Base-by-base conservation (phyloP, 2,329 filamentous ascomycete species). In the Daldinia eschscholtzii region DNA sequence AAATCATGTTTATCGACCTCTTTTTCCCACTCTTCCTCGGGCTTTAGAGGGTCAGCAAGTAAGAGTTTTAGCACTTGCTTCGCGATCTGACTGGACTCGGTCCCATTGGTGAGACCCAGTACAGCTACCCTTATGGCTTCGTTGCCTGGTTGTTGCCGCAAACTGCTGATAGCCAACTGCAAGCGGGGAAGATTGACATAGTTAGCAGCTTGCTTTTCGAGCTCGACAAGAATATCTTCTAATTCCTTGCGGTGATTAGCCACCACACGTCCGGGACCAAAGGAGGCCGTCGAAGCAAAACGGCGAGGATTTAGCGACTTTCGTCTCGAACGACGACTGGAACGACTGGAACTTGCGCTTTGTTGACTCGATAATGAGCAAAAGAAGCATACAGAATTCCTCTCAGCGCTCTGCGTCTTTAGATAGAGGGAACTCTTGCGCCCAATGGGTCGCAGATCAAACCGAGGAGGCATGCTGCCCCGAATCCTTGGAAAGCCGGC, bases 141-240 rank as follows among this genome's bases (percentile, higher is more conserved):
- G 39, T 83, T 76, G 3, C 89, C 89, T 0, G 86, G 80, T 1
- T 78, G 75, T 75, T 91, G 87, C 37, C 86, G 84, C 66, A 91
- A 78, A 23, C 91, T 89, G 70, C 88, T 86, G 23, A 93, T 81
- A 12, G 92, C 92, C 73, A 95, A 86, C 78, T 93, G 90, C 52
- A 94, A 77, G 62, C 91, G 85, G 33, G 91, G 88, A n/a, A 91
- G 84, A 75, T 91, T 91, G 60, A 92, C 84, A 73, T 89, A 86
- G 65, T 84, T 86, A 26, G 87, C 84, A 1, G 89, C 88, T 56
- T 87, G 82, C 58, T 86, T 86, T 73, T 91, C 85, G 2, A 95
- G 83, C 23, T 87, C 84, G 1, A 84, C 78, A 0, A 94, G 82
- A 2, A 87, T 83, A 48, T 84, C 80, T 69, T 91, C 84, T 4